These are phyloP conservation scores for Orbilia blumenaviensis DNA, from an alignment of 2,329 filamentous ascomycete species.

Conservation along the genomic window DNA sequence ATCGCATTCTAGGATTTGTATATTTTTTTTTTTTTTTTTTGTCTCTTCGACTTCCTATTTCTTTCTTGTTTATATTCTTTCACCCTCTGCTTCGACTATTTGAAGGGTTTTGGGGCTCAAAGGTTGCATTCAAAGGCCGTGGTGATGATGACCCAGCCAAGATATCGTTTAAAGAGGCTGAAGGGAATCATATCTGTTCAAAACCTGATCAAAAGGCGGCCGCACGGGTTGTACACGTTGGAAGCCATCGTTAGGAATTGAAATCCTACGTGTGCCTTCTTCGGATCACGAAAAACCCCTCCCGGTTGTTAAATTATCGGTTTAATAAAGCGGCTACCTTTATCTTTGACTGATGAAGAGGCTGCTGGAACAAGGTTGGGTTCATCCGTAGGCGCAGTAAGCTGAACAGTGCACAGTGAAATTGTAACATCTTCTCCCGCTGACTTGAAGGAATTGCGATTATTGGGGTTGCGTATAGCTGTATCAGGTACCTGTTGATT, in stretches of 20 bases:
- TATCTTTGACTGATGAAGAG: background rate
- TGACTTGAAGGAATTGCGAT: slow-evolving; percentile 9
- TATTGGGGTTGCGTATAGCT: slow-evolving; percentile 13
- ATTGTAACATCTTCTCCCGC: slow-evolving; percentile 7
- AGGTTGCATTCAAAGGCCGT: slow-evolving; percentile 2
- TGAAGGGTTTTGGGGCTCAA: background rate
- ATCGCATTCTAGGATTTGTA: no score
- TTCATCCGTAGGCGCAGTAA: slow-evolving; percentile 5
- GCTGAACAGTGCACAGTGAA: slow-evolving; percentile 17
- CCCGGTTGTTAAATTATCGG: background rate
- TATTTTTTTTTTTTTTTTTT: no score
- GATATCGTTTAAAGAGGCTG: background rate
- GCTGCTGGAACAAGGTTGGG: background rate
- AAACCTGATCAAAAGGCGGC: background rate
- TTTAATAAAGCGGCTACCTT: slow-evolving; percentile 13
- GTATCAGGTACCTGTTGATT: slow-evolving; percentile 33
- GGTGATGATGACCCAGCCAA: background rate
- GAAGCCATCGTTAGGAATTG: slow-evolving; percentile 32
- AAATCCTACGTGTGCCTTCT: slow-evolving; percentile 39
- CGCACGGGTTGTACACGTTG: slow-evolving; percentile 15
- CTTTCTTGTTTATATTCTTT: no score
- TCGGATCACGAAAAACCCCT: background rate
- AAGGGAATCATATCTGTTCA: background rate
- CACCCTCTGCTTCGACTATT: background rate
- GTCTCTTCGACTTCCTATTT: no score